Percentiles rank a stretch among this genome's conserved stretches.
These are phyloP conservation scores for Polychaeton citri DNA, from an alignment of 2,329 filamentous ascomycete genomes.

Conservation along the genomic window DNA sequence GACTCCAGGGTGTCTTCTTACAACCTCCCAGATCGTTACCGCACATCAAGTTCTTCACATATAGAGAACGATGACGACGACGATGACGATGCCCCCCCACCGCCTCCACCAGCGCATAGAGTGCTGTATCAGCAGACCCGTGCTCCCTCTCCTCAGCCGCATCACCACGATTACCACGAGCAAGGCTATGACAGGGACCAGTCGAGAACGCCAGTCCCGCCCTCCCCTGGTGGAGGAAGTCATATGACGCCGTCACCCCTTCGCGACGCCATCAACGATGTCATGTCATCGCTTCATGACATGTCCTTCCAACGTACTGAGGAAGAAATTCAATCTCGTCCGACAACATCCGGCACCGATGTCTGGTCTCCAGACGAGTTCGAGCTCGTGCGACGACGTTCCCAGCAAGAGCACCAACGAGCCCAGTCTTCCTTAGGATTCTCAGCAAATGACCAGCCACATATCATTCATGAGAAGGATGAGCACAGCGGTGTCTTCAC, in stretches of 20 bases:
- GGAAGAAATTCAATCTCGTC: constrained; percentile 30
- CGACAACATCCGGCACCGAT: constrained; percentile 40
- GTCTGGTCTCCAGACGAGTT: constrained; percentile 91
- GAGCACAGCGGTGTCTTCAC: constrained; percentile 27
- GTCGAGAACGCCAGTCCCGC: constrained; percentile 50
- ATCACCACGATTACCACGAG: constrained; percentile 13
- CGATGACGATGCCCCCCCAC: constrained; percentile 55
- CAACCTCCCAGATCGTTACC: constrained; percentile 5
- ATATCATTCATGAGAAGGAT: constrained; percentile 37
- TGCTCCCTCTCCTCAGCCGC: constrained; percentile 35
- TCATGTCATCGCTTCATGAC: constrained; percentile 87
- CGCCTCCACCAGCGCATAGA: constrained; percentile 71
- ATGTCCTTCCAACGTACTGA: constrained; percentile 48
- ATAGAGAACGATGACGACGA: constrained; percentile 19
- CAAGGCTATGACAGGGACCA: constrained; percentile 36
- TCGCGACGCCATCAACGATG: constrained; percentile 91
- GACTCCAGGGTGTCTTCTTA: constrained; percentile 11
- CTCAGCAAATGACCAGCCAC: constrained; percentile 23
- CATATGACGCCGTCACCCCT: constrained; percentile 71
- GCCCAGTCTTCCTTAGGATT: constrained; percentile 67
- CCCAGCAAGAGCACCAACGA: constrained; percentile 23
- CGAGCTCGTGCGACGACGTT: constrained; percentile 39
- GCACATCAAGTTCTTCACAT: not conserved
- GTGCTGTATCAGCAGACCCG: constrained; percentile 38
- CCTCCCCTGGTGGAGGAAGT: constrained; percentile 49